phyloP scores from a whole-genome alignment of 163 green algal genomes.

The Prototheca wickerhamii region DNA sequence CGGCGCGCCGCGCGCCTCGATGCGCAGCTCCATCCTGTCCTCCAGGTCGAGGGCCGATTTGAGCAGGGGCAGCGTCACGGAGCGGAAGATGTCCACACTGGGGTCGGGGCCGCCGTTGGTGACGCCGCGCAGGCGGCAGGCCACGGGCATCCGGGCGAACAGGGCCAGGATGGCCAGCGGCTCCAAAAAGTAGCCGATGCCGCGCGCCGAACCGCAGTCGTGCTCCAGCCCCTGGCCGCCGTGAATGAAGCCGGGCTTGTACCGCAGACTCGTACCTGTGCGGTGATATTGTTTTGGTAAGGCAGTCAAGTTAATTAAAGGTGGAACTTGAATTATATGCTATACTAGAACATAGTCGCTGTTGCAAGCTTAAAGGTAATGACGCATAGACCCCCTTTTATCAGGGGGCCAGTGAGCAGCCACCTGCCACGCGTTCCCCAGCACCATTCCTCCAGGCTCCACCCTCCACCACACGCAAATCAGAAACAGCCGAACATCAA shows the following conservation, averaged over 20 bases:
- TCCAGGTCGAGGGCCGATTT: constrained; percentile 52
- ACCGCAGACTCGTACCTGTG: constrained; percentile 84
- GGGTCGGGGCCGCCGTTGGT: constrained; percentile 84
- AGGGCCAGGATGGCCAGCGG: constrained; percentile 75
- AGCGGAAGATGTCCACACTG: constrained; percentile 78
- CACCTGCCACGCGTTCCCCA: too few species aligned
- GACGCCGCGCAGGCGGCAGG: constrained; percentile 79
- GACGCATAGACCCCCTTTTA: too few species aligned
- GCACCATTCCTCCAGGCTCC: background rate
- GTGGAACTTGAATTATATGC: background rate
- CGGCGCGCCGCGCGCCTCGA: constrained; percentile 37
- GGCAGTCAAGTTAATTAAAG: background rate
- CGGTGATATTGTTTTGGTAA: background rate
- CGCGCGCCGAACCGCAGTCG: constrained; percentile 78
- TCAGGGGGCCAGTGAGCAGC: too few species aligned
- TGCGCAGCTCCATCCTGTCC: constrained; percentile 50
- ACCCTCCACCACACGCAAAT: background rate
- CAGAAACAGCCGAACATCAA: background rate
- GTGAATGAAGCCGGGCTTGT: constrained; percentile 82
- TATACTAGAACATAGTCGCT: background rate
- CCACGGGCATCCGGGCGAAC: constrained; percentile 81
- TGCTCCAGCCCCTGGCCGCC: constrained; percentile 66
- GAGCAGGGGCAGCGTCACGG: constrained; percentile 86
- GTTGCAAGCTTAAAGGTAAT: too few species aligned
- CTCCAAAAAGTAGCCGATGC: constrained; percentile 94